These are phyloP conservation scores for Przewalskia tangutica DNA, from an alignment of 257 asterid species.

Conservation along the genomic window DNA sequence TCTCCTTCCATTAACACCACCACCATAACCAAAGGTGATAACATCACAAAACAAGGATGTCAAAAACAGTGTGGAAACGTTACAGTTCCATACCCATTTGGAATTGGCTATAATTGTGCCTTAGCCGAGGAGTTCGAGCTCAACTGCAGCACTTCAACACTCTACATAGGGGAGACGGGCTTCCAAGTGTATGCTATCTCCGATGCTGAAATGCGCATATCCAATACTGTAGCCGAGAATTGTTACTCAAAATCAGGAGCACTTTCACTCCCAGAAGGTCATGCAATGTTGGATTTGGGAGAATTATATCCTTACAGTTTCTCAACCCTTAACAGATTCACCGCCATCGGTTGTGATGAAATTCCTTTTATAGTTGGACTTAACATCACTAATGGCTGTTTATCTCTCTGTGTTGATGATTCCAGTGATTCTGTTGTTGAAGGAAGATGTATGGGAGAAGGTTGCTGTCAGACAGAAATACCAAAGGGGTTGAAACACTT, in stretches of 20 bases:
- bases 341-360: conserved; percentile 59
- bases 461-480: conserved; percentile 61
- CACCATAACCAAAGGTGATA: conserved; percentile 15
- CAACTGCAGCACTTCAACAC: conserved; percentile 42
- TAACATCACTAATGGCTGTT: conserved; percentile 40
- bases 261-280: not conserved
- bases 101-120: conserved; percentile 28
- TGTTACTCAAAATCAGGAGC: conserved; percentile 14
- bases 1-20: not conserved
- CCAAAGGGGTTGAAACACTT: conserved; percentile 36
- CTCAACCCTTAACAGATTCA: conserved; percentile 43
- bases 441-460: conserved; percentile 54
- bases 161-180: not conserved
- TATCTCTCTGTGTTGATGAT: conserved; percentile 25
- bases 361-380: conserved; percentile 20
- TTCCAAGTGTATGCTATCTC: conserved; percentile 32
- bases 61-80: conserved; percentile 23
- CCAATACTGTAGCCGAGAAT: conserved; percentile 26
- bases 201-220: conserved; percentile 37
- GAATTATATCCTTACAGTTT: conserved; percentile 30
- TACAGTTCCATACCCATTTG: conserved; percentile 37
- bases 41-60: conserved; percentile 29
- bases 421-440: conserved; percentile 18
- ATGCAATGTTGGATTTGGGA: conserved; percentile 13
- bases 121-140: conserved; percentile 15